Conservation (phyloP, 2,329 filamentous ascomycete genomes). For the Diaporthe humulicola region DNA sequence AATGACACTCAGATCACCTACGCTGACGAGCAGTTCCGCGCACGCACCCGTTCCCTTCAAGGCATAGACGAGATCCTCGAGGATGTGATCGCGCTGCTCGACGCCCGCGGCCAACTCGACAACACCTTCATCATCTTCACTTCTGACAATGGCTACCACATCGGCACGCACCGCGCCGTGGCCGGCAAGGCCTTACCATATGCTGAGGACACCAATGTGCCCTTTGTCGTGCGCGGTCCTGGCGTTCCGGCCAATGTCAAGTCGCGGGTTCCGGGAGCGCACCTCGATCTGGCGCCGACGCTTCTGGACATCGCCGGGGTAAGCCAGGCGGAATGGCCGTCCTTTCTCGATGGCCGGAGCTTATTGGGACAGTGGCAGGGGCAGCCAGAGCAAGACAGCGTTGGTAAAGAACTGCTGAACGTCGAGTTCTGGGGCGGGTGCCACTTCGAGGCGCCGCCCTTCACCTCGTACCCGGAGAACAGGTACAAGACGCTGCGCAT, state of each 20-base stretch:
- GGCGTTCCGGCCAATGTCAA: constrained; percentile 51
- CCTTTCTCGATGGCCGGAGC: neutral
- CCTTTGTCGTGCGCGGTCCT: constrained; percentile 58
- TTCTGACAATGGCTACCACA: constrained; percentile 28
- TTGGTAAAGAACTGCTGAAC: neutral
- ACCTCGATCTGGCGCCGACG: constrained; percentile 61
- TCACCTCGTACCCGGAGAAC: neutral
- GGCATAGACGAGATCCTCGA: constrained; percentile 59
- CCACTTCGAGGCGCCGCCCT: neutral
- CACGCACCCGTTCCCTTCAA: constrained; percentile 57
- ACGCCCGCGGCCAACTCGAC: constrained; percentile 27
- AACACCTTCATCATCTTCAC: constrained; percentile 33
- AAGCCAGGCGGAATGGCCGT: neutral
- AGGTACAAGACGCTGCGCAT: constrained; percentile 4
- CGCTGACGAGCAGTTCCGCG: constrained; percentile 55
- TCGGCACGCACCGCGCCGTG: constrained; percentile 25
- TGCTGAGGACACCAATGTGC: constrained; percentile 61
- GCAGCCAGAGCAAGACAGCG: neutral
- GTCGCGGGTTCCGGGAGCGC: constrained; percentile 54
- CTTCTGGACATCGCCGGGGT: constrained; percentile 52
- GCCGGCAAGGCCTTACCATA: constrained; percentile 58
- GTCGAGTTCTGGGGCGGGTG: neutral
- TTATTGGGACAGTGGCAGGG: neutral
- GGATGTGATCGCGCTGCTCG: constrained; percentile 48
- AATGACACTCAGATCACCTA: neutral